Evolutionary conservation across 257 asterid species (phyloP), one percentile per base, ranked within the genome.

Genomic region (Solanum appendiculatum): DNA sequence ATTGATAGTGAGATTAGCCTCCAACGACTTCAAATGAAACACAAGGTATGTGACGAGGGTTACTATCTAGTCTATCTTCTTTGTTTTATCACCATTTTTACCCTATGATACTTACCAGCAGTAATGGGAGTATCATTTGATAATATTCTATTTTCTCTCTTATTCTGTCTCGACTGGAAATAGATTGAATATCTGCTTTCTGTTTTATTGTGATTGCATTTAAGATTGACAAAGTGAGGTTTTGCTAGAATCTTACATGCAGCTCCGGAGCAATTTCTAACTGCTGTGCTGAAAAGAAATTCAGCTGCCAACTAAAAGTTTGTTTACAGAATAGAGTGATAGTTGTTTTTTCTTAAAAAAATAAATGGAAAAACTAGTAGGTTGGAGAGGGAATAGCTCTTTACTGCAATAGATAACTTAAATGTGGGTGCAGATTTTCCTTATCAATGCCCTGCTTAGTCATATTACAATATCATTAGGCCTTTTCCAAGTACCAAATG

Each of bases 21-120:
- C 89, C 99, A 96, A 89, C 94, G 98, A 91, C 90, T 95, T 88
- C 99, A 95, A 86, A 85, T 96, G 96, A 93, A 94, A 90, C 95
- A 96, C 89, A 96, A 95, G 98, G 99, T 96, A 93, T 87, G 92
- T 46, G 44, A 69, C 37, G 40, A 48, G 48, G 72, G 83, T 48
- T 18, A 29, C 85, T 31, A 48, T 73, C 31, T 73, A 37, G 51
- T 21, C 33, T 73, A 21, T 81, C 29, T 46, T 44, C 84, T 81
- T 81, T 4, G n/a, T 18, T 29, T 73, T 75, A 18, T 80, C 85
- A 80, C 20, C 18, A 46, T 81, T 27, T 78, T 78, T 78, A 14
- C 36, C 6, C 15, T 44, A 25, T 15, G n/a, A 42, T 25, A 78
- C 27, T 9, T 78, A 15, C 39, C 27, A 25, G 84, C 84, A 78